Conservation (phyloP, 2,329 filamentous ascomycete genomes). For the Alternaria viburni region DNA sequence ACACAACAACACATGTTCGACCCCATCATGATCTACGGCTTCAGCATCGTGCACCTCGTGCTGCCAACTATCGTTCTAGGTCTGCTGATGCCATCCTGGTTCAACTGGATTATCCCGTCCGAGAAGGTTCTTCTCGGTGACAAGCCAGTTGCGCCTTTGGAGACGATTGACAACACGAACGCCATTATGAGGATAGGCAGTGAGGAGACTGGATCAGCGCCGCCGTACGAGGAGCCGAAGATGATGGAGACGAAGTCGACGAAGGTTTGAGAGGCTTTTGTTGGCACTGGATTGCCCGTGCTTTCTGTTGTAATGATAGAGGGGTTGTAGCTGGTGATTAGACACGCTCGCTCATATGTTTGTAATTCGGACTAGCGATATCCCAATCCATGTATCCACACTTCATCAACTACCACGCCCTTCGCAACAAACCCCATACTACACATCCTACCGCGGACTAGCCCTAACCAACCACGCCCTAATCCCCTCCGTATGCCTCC, state of each 20-base stretch:
- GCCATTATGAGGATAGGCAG: not conserved
- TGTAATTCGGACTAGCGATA: not conserved
- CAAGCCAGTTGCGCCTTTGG: conserved; percentile 5
- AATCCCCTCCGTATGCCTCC: conserved; percentile 18
- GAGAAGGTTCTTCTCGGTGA: not conserved
- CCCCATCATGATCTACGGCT: conserved; percentile 34
- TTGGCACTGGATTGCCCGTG: rapidly evolving
- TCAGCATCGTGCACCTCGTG: conserved; percentile 23
- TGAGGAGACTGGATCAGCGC: not conserved
- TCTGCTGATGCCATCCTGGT: not conserved
- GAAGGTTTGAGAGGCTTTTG: not conserved
- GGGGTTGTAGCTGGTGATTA: not conserved
- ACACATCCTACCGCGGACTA: conserved; percentile 9
- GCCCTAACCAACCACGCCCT: conserved; percentile 30
- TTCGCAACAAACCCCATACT: too few relatives aligned
- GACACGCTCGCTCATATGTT: not conserved
- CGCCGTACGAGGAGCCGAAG: not conserved
- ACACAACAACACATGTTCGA: conserved; percentile 18
- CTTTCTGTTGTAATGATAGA: not conserved
- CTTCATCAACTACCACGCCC: too few relatives aligned
- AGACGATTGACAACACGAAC: conserved; percentile 6
- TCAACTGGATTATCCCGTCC: conserved; percentile 2
- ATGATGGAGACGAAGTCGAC: not conserved
- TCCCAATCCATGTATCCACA: not conserved
- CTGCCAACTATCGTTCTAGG: not conserved